A percentile compares a stretch with the other conserved stretches of the same genome.
Conservation (phyloP, 805 yeast genomes). For the Clavispora carvajalis region DNA sequence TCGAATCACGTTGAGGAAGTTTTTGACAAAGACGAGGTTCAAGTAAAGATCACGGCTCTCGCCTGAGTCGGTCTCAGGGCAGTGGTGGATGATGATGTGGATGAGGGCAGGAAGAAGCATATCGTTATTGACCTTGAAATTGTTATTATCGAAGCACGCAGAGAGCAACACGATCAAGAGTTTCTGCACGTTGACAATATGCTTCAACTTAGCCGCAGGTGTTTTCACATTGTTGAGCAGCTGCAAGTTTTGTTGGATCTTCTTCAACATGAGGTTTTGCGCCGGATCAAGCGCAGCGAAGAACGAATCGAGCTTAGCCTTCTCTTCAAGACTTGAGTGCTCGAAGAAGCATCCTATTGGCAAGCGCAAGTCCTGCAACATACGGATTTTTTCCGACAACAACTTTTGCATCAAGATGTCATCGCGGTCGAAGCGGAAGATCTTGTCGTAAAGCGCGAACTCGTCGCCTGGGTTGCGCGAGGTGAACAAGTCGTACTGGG, state of each 20-base stretch:
- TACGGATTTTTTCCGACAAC: slow-evolving; percentile 27
- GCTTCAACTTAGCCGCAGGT: slow-evolving; percentile 28
- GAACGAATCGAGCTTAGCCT: slow-evolving; percentile 7
- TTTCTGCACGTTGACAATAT: slow-evolving; percentile 30
- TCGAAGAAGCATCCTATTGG: slow-evolving; percentile 30
- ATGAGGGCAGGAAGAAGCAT: slow-evolving; percentile 36
- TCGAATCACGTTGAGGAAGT: slow-evolving; percentile 30
- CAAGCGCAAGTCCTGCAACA: slow-evolving; percentile 21
- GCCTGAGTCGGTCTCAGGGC: slow-evolving; percentile 11
- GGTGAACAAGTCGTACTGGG: slow-evolving; percentile 27
- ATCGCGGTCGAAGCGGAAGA: slow-evolving; percentile 34
- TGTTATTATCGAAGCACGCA: slow-evolving; percentile 15
- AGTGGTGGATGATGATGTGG: slow-evolving; percentile 28
- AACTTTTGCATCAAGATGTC: slow-evolving; percentile 34
- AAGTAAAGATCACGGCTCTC: slow-evolving; percentile 25
- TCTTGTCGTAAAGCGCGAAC: slow-evolving; percentile 31
- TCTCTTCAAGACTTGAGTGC: slow-evolving; percentile 8
- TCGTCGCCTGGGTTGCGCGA: slow-evolving; percentile 24
- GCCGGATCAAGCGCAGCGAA: slow-evolving; percentile 7
- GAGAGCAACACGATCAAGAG: slow-evolving; percentile 17
- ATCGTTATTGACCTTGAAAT: slow-evolving; percentile 29
- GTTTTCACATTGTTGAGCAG: slow-evolving; percentile 20
- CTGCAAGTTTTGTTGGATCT: slow-evolving; percentile 15
- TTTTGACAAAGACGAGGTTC: slow-evolving; percentile 32
- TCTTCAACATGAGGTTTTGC: slow-evolving; percentile 10